Base-by-base conservation (phyloP, 2,329 filamentous ascomycete genomes). In the Raffaelea albimanens region DNA sequence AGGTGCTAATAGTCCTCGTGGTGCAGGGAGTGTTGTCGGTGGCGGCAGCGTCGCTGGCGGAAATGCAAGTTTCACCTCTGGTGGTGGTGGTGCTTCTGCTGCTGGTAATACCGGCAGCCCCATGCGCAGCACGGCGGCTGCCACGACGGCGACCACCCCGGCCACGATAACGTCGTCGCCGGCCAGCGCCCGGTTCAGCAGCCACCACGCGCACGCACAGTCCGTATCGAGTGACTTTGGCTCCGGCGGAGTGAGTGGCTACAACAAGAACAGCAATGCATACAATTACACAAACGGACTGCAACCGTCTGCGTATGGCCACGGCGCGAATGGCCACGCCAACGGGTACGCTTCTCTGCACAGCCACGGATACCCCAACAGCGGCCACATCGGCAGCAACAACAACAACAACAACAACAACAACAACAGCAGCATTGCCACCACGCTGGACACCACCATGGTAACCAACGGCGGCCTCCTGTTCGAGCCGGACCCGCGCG, bases 371-470 rank as follows among this genome's bases (percentile, higher is more conserved):
- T 51, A 36, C 38, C 22, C 45, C 40, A 47, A 43, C 33, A 48
- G 50, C 38, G 46, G 40, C 19, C 43, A 40, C 41, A 39, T 48
- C 20, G 25, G 48, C 43, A 4, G n/a, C 13, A 9, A 9, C 25
- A 7, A 7, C 25, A 29, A 13, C 25, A 13, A 13, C 44, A 18
- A 40, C 41, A 39, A 48, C 20, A 23, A 47, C 43, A 4, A n/a
- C 13, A 9, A 9, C 25, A 7, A 7, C 25, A 29, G 25, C 25
- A 13, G 25, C 44, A 18, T 40, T 7, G 34, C 40, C 19, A 45
- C 46, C 19, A 52, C 44, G 14, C 49, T 53, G 19, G 52, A 52
- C 44, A 47, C 44, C 9, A 52, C 52, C 5, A 20, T 39, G 36
- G 43, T 48, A n/a, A 34, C 45, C 25, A 45, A 44, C 29, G 51